phyloP scores from a whole-genome alignment of 139 green algal genomes.

The Ettlia oleoabundans region DNA sequence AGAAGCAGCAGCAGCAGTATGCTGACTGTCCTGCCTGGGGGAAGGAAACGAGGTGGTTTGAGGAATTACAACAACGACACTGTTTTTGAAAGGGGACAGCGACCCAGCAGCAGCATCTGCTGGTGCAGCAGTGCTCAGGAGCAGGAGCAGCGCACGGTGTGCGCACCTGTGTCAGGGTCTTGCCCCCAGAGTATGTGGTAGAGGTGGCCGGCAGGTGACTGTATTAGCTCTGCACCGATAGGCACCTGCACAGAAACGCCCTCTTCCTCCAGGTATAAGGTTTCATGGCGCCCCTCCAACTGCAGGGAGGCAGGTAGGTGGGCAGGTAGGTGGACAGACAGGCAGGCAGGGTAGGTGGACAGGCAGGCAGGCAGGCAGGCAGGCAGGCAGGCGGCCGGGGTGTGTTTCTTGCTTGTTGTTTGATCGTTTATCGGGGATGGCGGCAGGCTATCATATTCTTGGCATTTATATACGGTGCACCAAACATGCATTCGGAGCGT shows the following conservation, averaged over 20 bases:
- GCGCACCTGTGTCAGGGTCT: conserved; percentile 12
- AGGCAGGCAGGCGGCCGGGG: too few relatives aligned
- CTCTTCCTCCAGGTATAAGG: conserved; percentile 35
- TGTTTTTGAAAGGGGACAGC: not conserved
- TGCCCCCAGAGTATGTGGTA: conserved; percentile 46
- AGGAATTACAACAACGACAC: too few relatives aligned
- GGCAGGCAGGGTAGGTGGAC: not conserved
- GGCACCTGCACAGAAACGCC: conserved; percentile 35
- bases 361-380: not conserved
- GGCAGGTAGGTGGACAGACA: not conserved
- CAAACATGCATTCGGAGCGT: too few relatives aligned
- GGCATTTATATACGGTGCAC: too few relatives aligned
- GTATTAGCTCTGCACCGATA: conserved; percentile 47
- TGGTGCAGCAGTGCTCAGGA: not conserved
- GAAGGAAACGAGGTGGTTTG: too few relatives aligned
- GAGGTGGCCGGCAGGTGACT: conserved; percentile 43
- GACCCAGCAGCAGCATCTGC: not conserved
- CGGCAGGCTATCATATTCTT: too few relatives aligned
- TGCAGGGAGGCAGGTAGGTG: not conserved
- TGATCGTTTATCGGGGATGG: too few relatives aligned
- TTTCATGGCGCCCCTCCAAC: conserved; percentile 41
- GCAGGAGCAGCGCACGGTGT: not conserved
- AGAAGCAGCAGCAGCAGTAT: too few relatives aligned
- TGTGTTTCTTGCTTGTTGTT: too few relatives aligned
- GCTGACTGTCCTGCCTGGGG: too few relatives aligned